Percentiles rank a stretch among this genome's conserved stretches.
Conservation (phyloP, 306 rosid species). For the Quercus ilex region DNA sequence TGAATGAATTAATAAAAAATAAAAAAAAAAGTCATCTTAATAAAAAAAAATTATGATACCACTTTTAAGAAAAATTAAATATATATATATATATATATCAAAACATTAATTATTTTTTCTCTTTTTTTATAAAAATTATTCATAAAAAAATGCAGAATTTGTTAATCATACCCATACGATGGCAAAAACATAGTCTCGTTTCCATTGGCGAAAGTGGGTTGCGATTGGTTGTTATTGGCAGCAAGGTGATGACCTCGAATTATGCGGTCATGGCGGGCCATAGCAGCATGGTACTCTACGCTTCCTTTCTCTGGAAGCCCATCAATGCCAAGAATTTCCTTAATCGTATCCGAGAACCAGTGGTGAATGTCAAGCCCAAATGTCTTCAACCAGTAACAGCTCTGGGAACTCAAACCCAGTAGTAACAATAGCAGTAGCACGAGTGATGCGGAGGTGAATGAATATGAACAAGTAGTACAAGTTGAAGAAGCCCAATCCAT, state of each 20-base stretch:
- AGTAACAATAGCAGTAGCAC: background rate
- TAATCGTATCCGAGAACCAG: constrained; percentile 65
- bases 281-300: constrained; percentile 50
- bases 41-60: too few relatives aligned
- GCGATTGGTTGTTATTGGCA: constrained; percentile 23
- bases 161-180: too few relatives aligned
- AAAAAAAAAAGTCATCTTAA: too few relatives aligned
- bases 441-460: background rate
- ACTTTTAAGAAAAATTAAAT: too few relatives aligned
- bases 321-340: constrained; percentile 43
- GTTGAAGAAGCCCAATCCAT: constrained; percentile 22
- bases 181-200: too few relatives aligned
- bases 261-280: constrained; percentile 57
- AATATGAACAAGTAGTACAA: background rate
- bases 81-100: too few relatives aligned
- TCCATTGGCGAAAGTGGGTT: constrained; percentile 39
- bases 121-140: too few relatives aligned
- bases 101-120: too few relatives aligned
- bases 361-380: constrained; percentile 72
- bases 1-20: too few relatives aligned
- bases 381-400: constrained; percentile 31
- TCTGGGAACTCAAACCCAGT: constrained; percentile 20
- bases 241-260: constrained; percentile 57
- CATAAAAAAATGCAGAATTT: too few relatives aligned
- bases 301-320: constrained; percentile 59